Percentiles rank a stretch among this genome's conserved stretches.
Evolutionary conservation across 257 asterid genomes (phyloP).

Genomic region (Nicotiana benthamiana): DNA sequence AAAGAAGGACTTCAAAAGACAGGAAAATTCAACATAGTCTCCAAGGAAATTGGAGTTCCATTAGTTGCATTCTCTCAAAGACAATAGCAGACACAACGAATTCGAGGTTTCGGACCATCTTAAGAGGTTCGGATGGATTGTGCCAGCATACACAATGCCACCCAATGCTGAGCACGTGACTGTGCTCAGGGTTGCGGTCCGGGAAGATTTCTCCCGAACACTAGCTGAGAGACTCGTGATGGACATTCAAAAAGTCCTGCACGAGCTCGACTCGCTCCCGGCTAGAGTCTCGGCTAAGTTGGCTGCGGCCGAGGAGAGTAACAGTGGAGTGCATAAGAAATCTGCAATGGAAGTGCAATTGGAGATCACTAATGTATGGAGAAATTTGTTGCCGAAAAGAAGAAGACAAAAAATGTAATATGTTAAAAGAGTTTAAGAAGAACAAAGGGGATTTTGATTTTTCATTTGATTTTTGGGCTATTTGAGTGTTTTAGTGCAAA

Average conservation of each 20-base stretch:
- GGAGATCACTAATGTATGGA: slow-evolving; percentile 18
- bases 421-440: neutral
- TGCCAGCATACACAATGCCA: slow-evolving; percentile 26
- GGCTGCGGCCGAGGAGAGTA: neutral
- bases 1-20: slow-evolving; percentile 14
- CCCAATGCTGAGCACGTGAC: slow-evolving; percentile 17
- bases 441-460: neutral
- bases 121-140: slow-evolving; percentile 20
- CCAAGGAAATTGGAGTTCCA: slow-evolving; percentile 18
- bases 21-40: slow-evolving; percentile 12
- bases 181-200: slow-evolving; percentile 14
- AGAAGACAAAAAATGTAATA: slow-evolving; percentile 6
- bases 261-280: slow-evolving; percentile 9
- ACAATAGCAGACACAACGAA: slow-evolving; percentile 8
- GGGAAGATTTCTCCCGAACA: slow-evolving; percentile 21
- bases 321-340: slow-evolving; percentile 1
- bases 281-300: neutral
- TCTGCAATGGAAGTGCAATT: slow-evolving; percentile 11
- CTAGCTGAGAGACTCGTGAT: slow-evolving; percentile 15
- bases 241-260: slow-evolving; percentile 11
- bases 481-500: neutral
- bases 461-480: neutral
- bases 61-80: slow-evolving; percentile 20
- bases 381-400: slow-evolving; percentile 12
- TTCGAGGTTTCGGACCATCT: slow-evolving; percentile 18